These are phyloP conservation scores for Sherardia arvensis DNA, from an alignment of 257 asterid species.

Conservation along the genomic window DNA sequence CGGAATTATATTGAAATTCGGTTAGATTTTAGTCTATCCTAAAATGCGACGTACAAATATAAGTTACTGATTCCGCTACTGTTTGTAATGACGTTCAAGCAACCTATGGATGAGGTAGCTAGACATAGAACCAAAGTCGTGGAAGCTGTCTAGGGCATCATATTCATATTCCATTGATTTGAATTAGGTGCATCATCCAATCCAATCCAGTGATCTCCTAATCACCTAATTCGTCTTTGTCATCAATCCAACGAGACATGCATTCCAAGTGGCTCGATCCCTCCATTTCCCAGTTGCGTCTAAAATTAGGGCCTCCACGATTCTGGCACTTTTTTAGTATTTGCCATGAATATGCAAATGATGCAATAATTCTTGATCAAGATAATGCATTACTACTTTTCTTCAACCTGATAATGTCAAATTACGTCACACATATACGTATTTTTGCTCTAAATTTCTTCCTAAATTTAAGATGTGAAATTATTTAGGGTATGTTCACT, in stretches of 20 bases:
- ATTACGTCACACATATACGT: background rate
- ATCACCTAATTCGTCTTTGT: constrained; percentile 29
- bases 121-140: constrained; percentile 25
- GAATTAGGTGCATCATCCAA: constrained; percentile 12
- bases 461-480: too few relatives aligned
- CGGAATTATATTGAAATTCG: too few relatives aligned
- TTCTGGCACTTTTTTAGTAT: background rate
- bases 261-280: background rate
- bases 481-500: too few relatives aligned
- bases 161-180: background rate
- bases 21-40: too few relatives aligned
- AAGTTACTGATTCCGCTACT: too few relatives aligned
- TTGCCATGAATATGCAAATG: background rate
- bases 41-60: too few relatives aligned
- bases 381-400: background rate
- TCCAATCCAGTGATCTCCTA: constrained; percentile 34
- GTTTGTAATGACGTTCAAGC: background rate
- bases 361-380: background rate
- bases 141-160: constrained; percentile 22
- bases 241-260: constrained; percentile 17
- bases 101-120: background rate
- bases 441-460: too few relatives aligned
- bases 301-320: background rate
- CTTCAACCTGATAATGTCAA: background rate
- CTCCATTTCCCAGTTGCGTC: constrained; percentile 2